Conservation (phyloP, 1,284 basidiomycete species). For the Thelephora terrestris region DNA sequence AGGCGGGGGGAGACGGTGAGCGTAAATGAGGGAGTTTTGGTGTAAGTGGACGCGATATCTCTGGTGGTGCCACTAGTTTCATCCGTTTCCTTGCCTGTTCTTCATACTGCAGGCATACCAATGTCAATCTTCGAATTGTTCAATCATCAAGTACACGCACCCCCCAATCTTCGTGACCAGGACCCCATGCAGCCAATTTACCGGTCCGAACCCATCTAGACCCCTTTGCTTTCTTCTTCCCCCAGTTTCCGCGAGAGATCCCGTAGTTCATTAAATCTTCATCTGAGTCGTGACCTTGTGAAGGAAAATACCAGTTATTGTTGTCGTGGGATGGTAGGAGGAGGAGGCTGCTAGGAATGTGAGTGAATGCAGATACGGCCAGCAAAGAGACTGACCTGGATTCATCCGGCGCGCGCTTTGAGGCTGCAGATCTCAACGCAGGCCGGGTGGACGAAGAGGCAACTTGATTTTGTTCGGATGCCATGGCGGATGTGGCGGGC, state of each 20-base stretch:
- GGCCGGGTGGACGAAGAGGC: neutral
- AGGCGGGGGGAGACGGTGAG: slow-evolving; percentile 33
- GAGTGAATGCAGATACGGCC: neutral
- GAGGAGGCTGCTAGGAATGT: neutral
- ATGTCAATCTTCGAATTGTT: too few relatives aligned
- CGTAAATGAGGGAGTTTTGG: slow-evolving; percentile 34
- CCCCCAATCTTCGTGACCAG: slow-evolving; percentile 74
- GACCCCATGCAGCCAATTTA: slow-evolving; percentile 71
- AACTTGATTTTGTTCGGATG: neutral
- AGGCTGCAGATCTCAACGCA: neutral
- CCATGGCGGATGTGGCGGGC: neutral
- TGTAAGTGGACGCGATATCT: slow-evolving; percentile 27
- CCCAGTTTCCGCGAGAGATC: slow-evolving; percentile 63
- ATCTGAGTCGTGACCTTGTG: slow-evolving; percentile 46
- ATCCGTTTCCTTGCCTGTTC: slow-evolving; percentile 72
- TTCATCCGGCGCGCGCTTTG: neutral
- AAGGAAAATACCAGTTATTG: slow-evolving; percentile 71
- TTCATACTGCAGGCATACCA: slow-evolving; percentile 43
- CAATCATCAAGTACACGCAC: slow-evolving; percentile 28
- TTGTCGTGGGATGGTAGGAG: slow-evolving; percentile 50
- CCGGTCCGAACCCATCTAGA: slow-evolving; percentile 69
- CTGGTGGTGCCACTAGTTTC: slow-evolving; percentile 45
- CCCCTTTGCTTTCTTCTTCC: slow-evolving; percentile 55
- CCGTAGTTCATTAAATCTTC: slow-evolving; percentile 40
- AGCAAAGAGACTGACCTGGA: neutral